These are phyloP conservation scores for Arthroderma uncinatum DNA, from an alignment of 2,329 filamentous ascomycete genomes.

Conservation along the genomic window DNA sequence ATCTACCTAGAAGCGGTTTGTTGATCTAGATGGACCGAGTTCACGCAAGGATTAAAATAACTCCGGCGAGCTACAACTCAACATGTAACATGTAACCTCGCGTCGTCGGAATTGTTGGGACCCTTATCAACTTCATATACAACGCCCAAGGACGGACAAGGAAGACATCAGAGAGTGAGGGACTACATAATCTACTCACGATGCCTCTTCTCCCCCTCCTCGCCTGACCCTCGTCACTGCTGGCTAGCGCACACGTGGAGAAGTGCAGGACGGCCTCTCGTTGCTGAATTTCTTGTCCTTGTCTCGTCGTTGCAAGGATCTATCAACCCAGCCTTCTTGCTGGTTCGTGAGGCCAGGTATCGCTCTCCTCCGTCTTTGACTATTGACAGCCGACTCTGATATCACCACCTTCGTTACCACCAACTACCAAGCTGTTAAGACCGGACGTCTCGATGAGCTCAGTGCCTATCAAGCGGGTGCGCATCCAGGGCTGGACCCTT, in stretches of 20 bases:
- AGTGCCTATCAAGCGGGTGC: conserved; percentile 29
- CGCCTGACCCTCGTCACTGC: background rate
- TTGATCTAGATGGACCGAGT: background rate
- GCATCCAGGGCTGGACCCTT: conserved; percentile 31
- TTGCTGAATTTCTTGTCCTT: background rate
- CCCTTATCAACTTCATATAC: background rate
- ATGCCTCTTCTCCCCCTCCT: background rate
- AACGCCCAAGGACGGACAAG: background rate
- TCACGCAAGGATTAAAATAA: background rate
- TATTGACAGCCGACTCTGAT: background rate
- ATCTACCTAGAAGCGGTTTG: background rate
- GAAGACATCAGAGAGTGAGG: background rate
- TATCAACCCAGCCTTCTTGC: background rate
- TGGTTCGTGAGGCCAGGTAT: background rate
- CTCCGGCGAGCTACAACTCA: background rate
- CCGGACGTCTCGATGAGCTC: conserved; percentile 24
- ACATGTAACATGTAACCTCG: background rate
- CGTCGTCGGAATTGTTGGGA: background rate
- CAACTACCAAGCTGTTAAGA: background rate
- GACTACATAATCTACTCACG: background rate
- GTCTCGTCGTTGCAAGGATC: background rate
- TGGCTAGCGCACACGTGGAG: background rate
- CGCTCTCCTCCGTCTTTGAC: background rate
- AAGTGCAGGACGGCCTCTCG: background rate
- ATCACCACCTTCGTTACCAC: background rate